Evolutionary conservation across 345 rosid species (phyloP).

Genomic region (Microthlaspi erraticum): DNA sequence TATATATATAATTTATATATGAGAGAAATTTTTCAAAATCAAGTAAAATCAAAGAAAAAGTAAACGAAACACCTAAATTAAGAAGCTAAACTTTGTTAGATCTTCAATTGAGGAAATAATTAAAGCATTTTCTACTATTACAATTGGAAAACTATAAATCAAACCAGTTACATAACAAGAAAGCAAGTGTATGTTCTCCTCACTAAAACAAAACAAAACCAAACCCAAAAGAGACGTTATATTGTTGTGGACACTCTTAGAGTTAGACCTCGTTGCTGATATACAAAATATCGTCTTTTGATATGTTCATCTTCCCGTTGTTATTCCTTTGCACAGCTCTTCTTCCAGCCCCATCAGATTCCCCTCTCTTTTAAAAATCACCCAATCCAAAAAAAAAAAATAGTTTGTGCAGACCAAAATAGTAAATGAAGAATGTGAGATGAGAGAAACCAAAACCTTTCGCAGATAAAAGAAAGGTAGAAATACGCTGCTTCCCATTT

Average conservation of each 20-base stretch:
- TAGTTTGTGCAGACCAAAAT: neutral
- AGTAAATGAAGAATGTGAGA: too few relatives aligned
- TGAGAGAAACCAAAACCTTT: slow-evolving; percentile 21
- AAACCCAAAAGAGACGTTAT: too few relatives aligned
- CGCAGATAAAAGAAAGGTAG: slow-evolving; percentile 79
- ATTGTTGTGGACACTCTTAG: neutral
- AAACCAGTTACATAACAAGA: too few relatives aligned
- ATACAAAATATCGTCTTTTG: slow-evolving; percentile 62
- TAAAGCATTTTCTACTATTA: too few relatives aligned
- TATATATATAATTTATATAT: too few relatives aligned
- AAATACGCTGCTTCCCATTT: slow-evolving; percentile 94
- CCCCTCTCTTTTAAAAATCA: slow-evolving; percentile 70
- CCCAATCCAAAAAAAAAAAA: neutral
- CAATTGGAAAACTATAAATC: too few relatives aligned
- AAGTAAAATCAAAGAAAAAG: too few relatives aligned
- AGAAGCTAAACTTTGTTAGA: too few relatives aligned
- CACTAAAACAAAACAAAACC: neutral
- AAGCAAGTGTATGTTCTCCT: neutral
- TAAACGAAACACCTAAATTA: too few relatives aligned
- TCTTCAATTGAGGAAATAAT: too few relatives aligned
- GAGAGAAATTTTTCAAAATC: too few relatives aligned
- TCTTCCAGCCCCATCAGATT: slow-evolving; percentile 59
- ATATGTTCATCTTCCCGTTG: slow-evolving; percentile 69
- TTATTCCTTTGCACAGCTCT: slow-evolving; percentile 31
- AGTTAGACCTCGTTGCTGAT: neutral